Evolutionary conservation across 179 eudicot species (phyloP).

Genomic region (Silene noctiflora): DNA sequence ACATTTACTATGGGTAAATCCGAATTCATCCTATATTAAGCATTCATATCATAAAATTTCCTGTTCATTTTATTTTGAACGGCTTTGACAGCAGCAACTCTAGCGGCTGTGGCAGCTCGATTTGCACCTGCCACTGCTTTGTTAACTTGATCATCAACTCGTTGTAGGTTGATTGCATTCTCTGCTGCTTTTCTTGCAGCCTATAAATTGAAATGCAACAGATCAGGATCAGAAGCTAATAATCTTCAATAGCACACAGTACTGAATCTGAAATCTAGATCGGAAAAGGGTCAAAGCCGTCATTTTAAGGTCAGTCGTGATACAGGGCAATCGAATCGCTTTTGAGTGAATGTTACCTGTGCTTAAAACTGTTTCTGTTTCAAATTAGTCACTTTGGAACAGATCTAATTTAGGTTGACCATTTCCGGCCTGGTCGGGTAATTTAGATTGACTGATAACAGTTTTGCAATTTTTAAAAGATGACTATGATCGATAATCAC

Average conservation of each 20-base stretch:
- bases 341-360: no score
- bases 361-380: no score
- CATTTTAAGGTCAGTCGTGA: no score
- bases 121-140: conserved; percentile 74
- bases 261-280: no score
- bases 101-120: conserved; percentile 85
- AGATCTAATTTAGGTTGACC: no score
- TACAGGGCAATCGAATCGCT: no score
- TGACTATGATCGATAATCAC: conserved; percentile 24
- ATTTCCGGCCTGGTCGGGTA: not conserved
- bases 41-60: conserved; percentile 52
- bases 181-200: conserved; percentile 78
- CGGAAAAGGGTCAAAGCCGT: no score
- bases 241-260: no score
- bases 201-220: conserved; percentile 31
- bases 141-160: conserved; percentile 77
- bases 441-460: not conserved
- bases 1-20: conserved; percentile 19
- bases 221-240: not conserved
- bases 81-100: conserved; percentile 88
- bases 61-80: conserved; percentile 66
- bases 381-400: no score
- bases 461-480: not conserved
- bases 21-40: conserved; percentile 23
- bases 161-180: conserved; percentile 52